Base-by-base conservation (phyloP, 441 rosid genomes). In the Sinapis alba region DNA sequence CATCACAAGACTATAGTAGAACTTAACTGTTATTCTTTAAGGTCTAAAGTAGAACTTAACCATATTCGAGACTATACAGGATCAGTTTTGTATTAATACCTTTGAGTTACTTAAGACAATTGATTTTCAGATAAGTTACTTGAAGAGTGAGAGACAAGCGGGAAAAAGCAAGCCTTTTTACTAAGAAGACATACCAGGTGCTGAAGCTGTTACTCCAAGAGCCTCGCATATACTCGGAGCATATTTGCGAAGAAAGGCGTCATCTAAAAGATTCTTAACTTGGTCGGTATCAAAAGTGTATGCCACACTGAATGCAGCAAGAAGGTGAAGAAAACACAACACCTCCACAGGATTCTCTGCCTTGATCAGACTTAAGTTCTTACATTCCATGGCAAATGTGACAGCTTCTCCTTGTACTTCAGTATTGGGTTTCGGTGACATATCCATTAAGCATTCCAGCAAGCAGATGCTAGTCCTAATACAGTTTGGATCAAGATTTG, bases 241-340 rank as follows among this genome's bases (percentile, higher is more conserved):
- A 18, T 75, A 76, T 54, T 62, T 72, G 69, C 70, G 60, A 15
- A 69, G 80, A 75, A 65, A 61, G 61, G 74, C 69, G 47, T 10
- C 30, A 73, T 80, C 75, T 18, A 82, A 77, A 57, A 75, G 73
- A 59, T 32, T 41, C 4, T 68, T 71, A 26, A 80, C 60, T 54
- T 82, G 81, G 53, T 61, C 75, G 5, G 47, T 24, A 59, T 66
- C 71, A 59, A 83, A 82, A 19, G 80, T 27, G 69, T 73, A 60
- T 24, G 77, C 79, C 77, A 85, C 72, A 73, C 81, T 62, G 41
- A 78, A 85, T 26, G 83, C 82, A 77, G 81, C 83, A 43, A 87
- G 58, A 75, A 87, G 75, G 56, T 78, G 80, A 47, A 85, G 61
- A 59, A 83, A 82, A 24, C 79, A 71, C 76, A 83, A 72, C 63